Conservation (phyloP, 805 yeast genomes). For the Komagataella mondaviorum region DNA sequence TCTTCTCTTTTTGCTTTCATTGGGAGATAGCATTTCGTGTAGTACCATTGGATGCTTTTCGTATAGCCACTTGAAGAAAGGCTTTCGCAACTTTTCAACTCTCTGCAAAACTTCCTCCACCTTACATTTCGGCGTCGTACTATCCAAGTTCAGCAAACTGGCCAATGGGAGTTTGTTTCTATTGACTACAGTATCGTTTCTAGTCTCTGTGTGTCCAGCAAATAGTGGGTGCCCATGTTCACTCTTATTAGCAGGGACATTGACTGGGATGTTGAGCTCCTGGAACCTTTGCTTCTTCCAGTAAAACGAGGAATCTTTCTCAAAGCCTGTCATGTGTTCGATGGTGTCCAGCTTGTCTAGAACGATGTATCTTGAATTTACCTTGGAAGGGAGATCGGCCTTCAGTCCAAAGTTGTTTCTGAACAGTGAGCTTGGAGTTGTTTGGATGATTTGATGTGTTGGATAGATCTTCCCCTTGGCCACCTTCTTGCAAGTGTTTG, state of each 20-base stretch:
- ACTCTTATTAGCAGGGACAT: conserved; percentile 9
- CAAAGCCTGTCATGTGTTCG: conserved; percentile 60
- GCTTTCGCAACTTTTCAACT: conserved; percentile 32
- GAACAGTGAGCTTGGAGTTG: conserved; percentile 47
- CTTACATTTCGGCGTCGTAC: conserved; percentile 13
- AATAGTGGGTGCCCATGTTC: conserved; percentile 4
- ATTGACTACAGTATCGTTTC: not conserved
- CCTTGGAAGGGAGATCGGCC: conserved; percentile 48
- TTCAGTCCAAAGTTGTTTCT: conserved; percentile 73
- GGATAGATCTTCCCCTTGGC: conserved; percentile 27
- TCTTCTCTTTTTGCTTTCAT: conserved; percentile 10
- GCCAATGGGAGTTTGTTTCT: conserved; percentile 2
- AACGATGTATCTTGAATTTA: conserved; percentile 45
- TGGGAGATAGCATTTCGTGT: not conserved
- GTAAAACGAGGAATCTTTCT: conserved; percentile 42
- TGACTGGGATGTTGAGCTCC: conserved; percentile 44
- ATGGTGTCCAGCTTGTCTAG: conserved; percentile 54
- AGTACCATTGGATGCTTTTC: conserved; percentile 25
- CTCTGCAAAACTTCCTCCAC: conserved; percentile 21
- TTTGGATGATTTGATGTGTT: conserved; percentile 60
- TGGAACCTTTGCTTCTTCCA: conserved; percentile 54
- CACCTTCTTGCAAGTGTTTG: conserved; percentile 12
- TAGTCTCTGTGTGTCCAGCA: conserved; percentile 1
- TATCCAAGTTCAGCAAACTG: conserved; percentile 16
- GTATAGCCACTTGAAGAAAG: conserved; percentile 43